phyloP scores from a whole-genome alignment of 2,329 filamentous ascomycete genomes.

The Metarhizium sp. region DNA sequence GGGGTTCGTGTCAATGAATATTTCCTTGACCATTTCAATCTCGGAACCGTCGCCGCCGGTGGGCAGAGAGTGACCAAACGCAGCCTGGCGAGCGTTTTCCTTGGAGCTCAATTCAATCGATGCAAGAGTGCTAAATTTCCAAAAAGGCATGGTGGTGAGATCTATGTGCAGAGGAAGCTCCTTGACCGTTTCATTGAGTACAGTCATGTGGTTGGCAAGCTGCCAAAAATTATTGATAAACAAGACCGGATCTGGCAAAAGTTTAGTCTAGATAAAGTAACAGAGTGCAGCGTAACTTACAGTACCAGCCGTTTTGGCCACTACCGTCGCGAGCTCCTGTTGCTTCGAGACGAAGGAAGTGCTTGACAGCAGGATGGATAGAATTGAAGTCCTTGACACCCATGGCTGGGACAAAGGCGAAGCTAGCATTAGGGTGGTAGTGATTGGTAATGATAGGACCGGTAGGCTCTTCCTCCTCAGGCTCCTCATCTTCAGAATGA shows the following conservation, averaged over 20 bases:
- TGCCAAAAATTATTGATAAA: slow-evolving; percentile 98
- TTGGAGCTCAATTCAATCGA: slow-evolving; percentile 83
- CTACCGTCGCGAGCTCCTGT: slow-evolving; percentile 73
- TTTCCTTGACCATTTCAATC: slow-evolving; percentile 95
- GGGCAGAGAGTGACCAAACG: slow-evolving; percentile 60
- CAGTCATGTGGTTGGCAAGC: slow-evolving; percentile 79
- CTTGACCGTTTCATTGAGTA: slow-evolving; percentile 82
- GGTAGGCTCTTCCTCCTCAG: slow-evolving; percentile 41
- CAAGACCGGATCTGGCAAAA: slow-evolving; percentile 57
- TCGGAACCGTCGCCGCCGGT: slow-evolving; percentile 84
- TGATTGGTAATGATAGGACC: slow-evolving; percentile 72
- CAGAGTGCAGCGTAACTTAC: slow-evolving; percentile 23
- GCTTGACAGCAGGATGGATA: slow-evolving; percentile 64
- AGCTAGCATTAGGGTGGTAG: slow-evolving; percentile 90
- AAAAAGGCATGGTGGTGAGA: slow-evolving; percentile 70
- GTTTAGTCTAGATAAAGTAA: slow-evolving; percentile 9
- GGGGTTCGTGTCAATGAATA: slow-evolving; percentile 87
- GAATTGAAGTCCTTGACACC: slow-evolving; percentile 58
- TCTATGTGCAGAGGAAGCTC: slow-evolving; percentile 75
- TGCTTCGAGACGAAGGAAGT: slow-evolving; percentile 70
- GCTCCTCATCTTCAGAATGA: slow-evolving; percentile 32
- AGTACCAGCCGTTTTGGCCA: slow-evolving; percentile 89
- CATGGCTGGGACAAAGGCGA: slow-evolving; percentile 76
- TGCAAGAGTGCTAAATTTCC: slow-evolving; percentile 83
- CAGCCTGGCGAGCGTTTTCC: slow-evolving; percentile 68